Conservation (phyloP, 345 rosid species). For the Bruguiera gymnorhiza region DNA sequence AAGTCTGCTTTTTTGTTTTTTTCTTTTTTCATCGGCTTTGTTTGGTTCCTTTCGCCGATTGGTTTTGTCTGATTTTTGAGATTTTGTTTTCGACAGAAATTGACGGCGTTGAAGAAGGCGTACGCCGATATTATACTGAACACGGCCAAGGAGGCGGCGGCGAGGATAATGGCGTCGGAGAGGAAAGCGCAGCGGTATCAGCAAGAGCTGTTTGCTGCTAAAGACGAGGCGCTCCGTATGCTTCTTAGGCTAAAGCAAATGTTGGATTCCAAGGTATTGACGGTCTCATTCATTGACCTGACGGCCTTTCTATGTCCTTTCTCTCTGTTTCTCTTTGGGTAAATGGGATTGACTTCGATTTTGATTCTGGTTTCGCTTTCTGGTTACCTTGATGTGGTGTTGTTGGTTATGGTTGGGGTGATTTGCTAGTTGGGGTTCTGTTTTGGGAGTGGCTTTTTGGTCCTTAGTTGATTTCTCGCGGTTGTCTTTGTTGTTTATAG, state of each 20-base stretch:
- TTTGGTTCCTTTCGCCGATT: background rate
- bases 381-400: conserved; percentile 6
- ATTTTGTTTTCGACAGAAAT: conserved; percentile 44
- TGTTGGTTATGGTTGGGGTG: background rate
- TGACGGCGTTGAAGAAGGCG: conserved; percentile 85
- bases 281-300: conserved; percentile 3
- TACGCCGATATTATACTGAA: conserved; percentile 88
- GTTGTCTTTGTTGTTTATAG: background rate
- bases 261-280: conserved; percentile 72
- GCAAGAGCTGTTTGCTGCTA: conserved; percentile 61
- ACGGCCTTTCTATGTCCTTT: background rate
- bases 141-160: conserved; percentile 91
- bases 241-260: conserved; percentile 79
- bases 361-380: conserved; percentile 9
- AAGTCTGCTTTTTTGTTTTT: background rate
- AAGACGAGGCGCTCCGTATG: conserved; percentile 71
- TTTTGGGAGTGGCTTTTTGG: background rate
- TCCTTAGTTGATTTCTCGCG: background rate
- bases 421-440: background rate
- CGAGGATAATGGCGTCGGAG: conserved; percentile 79
- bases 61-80: conserved; percentile 10
- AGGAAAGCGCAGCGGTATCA: conserved; percentile 61
- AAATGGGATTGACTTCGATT: background rate
- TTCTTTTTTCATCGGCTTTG: background rate
- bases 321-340: conserved; percentile 2